These are phyloP conservation scores for Xerocomellus amylosporus DNA, from an alignment of 768 basidiomycete genomes.

Conservation along the genomic window DNA sequence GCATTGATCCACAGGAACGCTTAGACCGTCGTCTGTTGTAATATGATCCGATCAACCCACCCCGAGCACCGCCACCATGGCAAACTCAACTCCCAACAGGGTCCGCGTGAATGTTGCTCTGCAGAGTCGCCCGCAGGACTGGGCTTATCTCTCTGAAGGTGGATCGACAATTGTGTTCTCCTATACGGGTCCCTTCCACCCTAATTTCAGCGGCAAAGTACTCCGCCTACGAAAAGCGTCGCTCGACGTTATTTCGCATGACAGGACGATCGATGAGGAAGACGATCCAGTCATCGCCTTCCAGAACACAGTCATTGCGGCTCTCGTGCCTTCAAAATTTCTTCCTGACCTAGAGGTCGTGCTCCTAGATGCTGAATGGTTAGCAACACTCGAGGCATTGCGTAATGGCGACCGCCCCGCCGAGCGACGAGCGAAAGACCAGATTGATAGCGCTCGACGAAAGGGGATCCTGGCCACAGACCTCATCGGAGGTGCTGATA, in stretches of 20 bases:
- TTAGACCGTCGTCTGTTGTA: slow-evolving; percentile 1
- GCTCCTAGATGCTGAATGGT: slow-evolving; percentile 50
- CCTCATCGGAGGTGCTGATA: slow-evolving; percentile 59
- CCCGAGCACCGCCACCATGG: neutral
- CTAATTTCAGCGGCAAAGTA: slow-evolving; percentile 58
- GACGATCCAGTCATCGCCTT: slow-evolving; percentile 51
- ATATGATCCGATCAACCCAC: neutral
- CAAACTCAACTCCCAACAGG: neutral
- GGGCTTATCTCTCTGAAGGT: slow-evolving; percentile 91
- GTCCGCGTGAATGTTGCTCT: slow-evolving; percentile 10
- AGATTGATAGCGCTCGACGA: slow-evolving; percentile 51
- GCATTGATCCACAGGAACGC: neutral
- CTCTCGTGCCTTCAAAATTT: slow-evolving; percentile 57
- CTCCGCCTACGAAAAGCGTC: slow-evolving; percentile 71
- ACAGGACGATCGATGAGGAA: slow-evolving; percentile 30
- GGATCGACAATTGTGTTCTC: slow-evolving; percentile 88
- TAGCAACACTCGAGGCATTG: slow-evolving; percentile 46
- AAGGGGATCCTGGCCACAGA: slow-evolving; percentile 79
- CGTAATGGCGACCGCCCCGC: slow-evolving; percentile 54
- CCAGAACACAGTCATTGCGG: slow-evolving; percentile 59
- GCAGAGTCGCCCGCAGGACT: slow-evolving; percentile 46
- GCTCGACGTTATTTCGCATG: slow-evolving; percentile 13
- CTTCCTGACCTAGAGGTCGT: slow-evolving; percentile 59
- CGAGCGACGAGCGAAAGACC: slow-evolving; percentile 52
- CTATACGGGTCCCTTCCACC: slow-evolving; percentile 57